phyloP scores from a whole-genome alignment of 2,329 filamentous ascomycete genomes.

The Fusarium kyushuense region DNA sequence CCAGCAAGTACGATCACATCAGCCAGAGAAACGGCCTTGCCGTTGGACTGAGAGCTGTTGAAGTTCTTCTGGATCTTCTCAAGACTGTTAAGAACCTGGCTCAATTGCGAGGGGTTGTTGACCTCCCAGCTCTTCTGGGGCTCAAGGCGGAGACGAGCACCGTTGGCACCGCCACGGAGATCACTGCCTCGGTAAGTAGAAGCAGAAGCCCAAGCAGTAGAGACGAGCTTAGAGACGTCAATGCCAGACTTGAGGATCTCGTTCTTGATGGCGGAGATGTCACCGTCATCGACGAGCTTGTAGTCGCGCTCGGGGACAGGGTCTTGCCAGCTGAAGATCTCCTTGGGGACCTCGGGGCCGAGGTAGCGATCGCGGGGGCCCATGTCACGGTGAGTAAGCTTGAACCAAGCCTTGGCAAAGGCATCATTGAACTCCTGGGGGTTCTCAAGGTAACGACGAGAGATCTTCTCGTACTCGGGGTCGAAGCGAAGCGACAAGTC shows the following conservation, averaged over 20 bases:
- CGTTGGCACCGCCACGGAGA: conserved; percentile 86
- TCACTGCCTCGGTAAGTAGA: conserved; percentile 80
- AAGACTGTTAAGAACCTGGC: conserved; percentile 70
- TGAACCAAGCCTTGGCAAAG: conserved; percentile 84
- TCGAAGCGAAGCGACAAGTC: conserved; percentile 76
- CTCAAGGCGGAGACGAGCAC: conserved; percentile 78
- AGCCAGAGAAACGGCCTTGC: conserved; percentile 80
- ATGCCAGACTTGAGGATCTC: conserved; percentile 73
- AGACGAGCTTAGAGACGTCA: conserved; percentile 70
- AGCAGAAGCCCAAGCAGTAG: conserved; percentile 75
- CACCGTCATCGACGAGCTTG: conserved; percentile 69
- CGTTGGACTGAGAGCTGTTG: conserved; percentile 61
- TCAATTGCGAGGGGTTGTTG: conserved; percentile 77
- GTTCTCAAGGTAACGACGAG: conserved; percentile 75
- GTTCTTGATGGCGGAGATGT: conserved; percentile 74
- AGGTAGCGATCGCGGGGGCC: conserved; percentile 78
- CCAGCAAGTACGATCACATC: conserved; percentile 84
- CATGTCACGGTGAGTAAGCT: conserved; percentile 84
- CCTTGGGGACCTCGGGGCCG: conserved; percentile 78
- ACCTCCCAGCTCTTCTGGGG: conserved; percentile 80
- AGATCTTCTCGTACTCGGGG: conserved; percentile 82
- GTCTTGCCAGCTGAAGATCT: conserved; percentile 81
- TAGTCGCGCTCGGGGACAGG: conserved; percentile 72
- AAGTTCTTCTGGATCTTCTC: conserved; percentile 75
- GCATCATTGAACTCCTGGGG: conserved; percentile 76